Percentiles rank a stretch among this genome's conserved stretches.
These are phyloP conservation scores for Endotrypanum monterogeii DNA, from an alignment of 208 protist species.

Conservation along the genomic window DNA sequence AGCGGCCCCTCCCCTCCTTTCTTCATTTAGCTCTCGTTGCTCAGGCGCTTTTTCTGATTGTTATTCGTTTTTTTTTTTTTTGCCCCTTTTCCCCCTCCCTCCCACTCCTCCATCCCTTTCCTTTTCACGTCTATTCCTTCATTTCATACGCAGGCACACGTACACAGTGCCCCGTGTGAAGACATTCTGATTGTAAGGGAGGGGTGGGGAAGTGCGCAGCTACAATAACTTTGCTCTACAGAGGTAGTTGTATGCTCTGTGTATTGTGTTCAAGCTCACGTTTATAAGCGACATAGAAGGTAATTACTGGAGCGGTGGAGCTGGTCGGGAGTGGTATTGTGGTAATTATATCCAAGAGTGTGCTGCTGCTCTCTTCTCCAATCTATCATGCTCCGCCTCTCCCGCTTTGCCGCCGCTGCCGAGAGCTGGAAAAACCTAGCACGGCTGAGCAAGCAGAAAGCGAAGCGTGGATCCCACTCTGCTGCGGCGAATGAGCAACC, in stretches of 20 bases:
- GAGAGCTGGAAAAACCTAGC: constrained; percentile 8
- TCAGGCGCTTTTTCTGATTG: no score
- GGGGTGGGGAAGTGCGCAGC: neutral
- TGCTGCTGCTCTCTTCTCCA: neutral
- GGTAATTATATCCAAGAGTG: neutral
- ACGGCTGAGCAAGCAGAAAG: neutral
- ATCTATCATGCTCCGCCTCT: constrained; percentile 14
- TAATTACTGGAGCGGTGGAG: no score
- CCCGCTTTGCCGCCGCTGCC: neutral
- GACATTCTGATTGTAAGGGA: neutral
- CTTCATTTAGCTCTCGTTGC: no score
- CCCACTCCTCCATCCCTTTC: neutral
- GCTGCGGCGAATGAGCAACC: neutral
- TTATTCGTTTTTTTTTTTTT: no score
- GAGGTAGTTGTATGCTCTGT: no score
- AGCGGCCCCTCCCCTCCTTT: neutral
- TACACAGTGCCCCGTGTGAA: no score
- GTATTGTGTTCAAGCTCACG: no score
- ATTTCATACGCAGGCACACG: neutral
- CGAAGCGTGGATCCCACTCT: neutral
- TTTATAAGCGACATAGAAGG: no score
- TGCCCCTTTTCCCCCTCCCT: neutral
- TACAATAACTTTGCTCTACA: no score
- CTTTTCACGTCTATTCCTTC: neutral
- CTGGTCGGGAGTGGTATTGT: no score